Conservation (phyloP, 495 filamentous ascomycete genomes). For the Tuber calosporum region DNA sequence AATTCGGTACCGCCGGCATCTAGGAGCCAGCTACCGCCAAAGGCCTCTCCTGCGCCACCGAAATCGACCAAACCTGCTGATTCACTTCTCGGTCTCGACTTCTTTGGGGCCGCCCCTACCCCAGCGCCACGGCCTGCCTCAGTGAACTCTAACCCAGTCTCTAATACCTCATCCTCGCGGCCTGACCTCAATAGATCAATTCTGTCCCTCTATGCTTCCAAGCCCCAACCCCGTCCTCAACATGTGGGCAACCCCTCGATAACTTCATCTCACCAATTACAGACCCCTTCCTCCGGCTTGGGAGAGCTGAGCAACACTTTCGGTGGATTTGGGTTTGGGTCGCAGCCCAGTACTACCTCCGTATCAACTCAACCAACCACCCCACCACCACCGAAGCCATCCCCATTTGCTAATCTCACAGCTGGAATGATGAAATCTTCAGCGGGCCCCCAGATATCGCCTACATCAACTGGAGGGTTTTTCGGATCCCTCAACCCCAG, state of each 20-base stretch:
- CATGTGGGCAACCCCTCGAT: slow-evolving; percentile 22
- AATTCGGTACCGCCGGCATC: slow-evolving; percentile 61
- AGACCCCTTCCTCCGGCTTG: slow-evolving; percentile 50
- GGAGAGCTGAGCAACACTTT: slow-evolving; percentile 83
- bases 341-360: slow-evolving; percentile 38
- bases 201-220: slow-evolving; percentile 84
- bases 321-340: slow-evolving; percentile 65
- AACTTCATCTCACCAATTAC: slow-evolving; percentile 43
- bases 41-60: slow-evolving; percentile 56
- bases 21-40: slow-evolving; percentile 59
- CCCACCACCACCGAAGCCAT: slow-evolving; percentile 52
- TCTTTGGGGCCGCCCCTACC: slow-evolving; percentile 61
- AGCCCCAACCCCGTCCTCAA: slow-evolving; percentile 60
- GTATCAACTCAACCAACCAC: slow-evolving; percentile 51
- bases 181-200: slow-evolving; percentile 97
- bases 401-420: slow-evolving; percentile 67
- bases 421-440: slow-evolving; percentile 51
- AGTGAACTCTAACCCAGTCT: slow-evolving; percentile 38
- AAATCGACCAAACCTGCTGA: slow-evolving; percentile 67
- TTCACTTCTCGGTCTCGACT: slow-evolving; percentile 87
- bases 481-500: slow-evolving; percentile 60
- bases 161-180: slow-evolving; percentile 50
- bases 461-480: slow-evolving; percentile 63
- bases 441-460: slow-evolving; percentile 50
- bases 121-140: slow-evolving; percentile 57